Percentiles rank a stretch among this genome's conserved stretches.
Evolutionary conservation across 192 early-diverging fungal species (phyloP).

Genomic region (Entophlyctis luteolus): DNA sequence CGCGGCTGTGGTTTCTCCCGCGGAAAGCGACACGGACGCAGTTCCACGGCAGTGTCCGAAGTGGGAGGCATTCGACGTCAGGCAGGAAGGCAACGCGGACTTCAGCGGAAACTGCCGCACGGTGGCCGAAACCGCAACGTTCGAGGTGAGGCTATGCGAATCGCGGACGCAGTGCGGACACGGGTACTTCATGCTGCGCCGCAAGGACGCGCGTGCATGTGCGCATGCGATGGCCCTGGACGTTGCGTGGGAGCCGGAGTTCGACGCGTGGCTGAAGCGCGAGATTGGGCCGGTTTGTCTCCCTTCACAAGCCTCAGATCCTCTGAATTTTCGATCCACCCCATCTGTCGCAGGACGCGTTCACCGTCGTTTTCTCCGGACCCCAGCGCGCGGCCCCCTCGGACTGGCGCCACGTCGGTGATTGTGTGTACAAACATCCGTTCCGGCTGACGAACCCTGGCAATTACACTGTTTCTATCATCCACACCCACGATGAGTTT

Average conservation of each 20-base stretch:
- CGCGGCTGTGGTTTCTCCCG: no score
- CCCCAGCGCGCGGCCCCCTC: neutral
- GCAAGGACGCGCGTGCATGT: constrained; percentile 1
- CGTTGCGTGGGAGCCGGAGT: neutral
- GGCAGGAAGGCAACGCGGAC: neutral
- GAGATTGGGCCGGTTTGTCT: constrained; percentile 5
- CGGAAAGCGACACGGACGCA: no score
- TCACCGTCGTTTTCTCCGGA: constrained; percentile 6
- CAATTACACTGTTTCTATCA: neutral
- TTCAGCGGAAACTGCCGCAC: constrained; percentile 3
- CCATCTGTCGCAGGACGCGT: no score
- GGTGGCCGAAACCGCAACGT: neutral
- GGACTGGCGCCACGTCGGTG: neutral
- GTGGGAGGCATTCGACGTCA: constrained; percentile 5
- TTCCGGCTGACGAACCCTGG: constrained; percentile 13
- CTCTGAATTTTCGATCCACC: neutral
- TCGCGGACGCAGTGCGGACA: constrained; percentile 15
- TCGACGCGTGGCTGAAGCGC: constrained; percentile 1
- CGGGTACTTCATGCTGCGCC: constrained; percentile 3
- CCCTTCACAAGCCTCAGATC: neutral
- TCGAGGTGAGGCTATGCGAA: constrained; percentile 6
- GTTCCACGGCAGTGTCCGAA: neutral
- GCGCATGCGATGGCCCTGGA: neutral
- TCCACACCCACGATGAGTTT: constrained; percentile 8
- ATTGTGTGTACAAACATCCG: constrained; percentile 16